phyloP scores from a whole-genome alignment of 495 filamentous ascomycete genomes.

The Friedmanniomyces simplex region DNA sequence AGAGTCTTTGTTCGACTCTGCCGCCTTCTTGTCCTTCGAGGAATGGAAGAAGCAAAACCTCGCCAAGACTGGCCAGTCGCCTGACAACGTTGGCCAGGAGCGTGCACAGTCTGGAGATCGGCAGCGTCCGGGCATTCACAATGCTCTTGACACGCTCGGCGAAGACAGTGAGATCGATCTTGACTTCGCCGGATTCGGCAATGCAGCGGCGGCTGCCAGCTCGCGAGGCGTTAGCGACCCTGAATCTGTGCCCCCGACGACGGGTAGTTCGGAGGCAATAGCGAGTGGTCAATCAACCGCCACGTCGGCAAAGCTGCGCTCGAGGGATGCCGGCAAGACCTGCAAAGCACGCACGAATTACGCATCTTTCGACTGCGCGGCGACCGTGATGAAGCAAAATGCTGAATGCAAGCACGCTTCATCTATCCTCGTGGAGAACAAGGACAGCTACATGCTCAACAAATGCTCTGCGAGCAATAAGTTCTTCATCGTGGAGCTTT shows the following conservation, averaged over 20 bases:
- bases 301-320: slow-evolving; percentile 42
- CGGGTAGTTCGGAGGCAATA: neutral
- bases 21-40: slow-evolving; percentile 91
- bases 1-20: slow-evolving; percentile 66
- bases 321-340: slow-evolving; percentile 88
- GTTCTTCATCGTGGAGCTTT: slow-evolving; percentile 82
- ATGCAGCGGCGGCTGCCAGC: neutral
- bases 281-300: neutral
- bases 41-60: slow-evolving; percentile 97
- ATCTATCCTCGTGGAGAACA: slow-evolving; percentile 85
- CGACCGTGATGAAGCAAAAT: slow-evolving; percentile 86
- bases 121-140: slow-evolving; percentile 44
- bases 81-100: slow-evolving; percentile 55
- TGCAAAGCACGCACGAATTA: slow-evolving; percentile 95
- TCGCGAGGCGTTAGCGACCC: neutral
- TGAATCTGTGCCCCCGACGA: neutral
- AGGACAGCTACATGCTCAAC: slow-evolving; percentile 97
- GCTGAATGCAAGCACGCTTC: slow-evolving; percentile 71
- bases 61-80: slow-evolving; percentile 73
- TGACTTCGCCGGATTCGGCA: slow-evolving; percentile 66
- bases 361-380: slow-evolving; percentile 92
- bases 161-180: slow-evolving; percentile 88
- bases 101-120: slow-evolving; percentile 36
- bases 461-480: slow-evolving; percentile 81
- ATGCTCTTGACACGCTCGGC: slow-evolving; percentile 63